These are phyloP conservation scores for Sporothrix pseudoabietina DNA, from an alignment of 2,329 filamentous ascomycete genomes.

Conservation along the genomic window DNA sequence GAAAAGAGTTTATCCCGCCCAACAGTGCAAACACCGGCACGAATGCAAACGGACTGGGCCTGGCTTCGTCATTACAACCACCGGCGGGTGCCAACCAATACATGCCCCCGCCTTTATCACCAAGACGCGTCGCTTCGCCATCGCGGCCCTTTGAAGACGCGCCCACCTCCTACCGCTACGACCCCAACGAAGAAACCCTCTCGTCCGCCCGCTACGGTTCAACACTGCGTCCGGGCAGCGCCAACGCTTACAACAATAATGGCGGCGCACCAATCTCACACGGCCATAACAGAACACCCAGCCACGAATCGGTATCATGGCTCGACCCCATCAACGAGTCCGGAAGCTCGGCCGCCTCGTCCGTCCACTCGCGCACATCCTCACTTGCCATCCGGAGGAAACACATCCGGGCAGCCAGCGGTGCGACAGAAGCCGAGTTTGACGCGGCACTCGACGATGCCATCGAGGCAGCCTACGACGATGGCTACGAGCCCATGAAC, in stretches of 20 bases:
- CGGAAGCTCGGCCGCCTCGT: conserved; percentile 75
- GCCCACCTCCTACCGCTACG: conserved; percentile 5
- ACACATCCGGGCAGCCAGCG: conserved; percentile 68
- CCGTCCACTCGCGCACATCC: conserved; percentile 77
- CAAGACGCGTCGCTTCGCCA: conserved; percentile 49
- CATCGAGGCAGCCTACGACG: conserved; percentile 93
- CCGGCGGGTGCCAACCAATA: conserved; percentile 56
- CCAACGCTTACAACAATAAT: not conserved
- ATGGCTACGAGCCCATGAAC: conserved; percentile 74
- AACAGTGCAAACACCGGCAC: conserved; percentile 36
- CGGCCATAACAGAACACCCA: conserved; percentile 59
- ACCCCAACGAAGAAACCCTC: conserved; percentile 9
- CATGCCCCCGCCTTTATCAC: conserved; percentile 72
- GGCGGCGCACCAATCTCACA: not conserved
- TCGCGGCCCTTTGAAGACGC: conserved; percentile 10
- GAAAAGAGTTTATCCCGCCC: conserved; percentile 41
- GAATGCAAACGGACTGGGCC: conserved; percentile 17
- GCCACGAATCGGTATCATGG: conserved; percentile 85
- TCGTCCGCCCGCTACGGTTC: conserved; percentile 39
- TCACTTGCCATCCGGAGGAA: conserved; percentile 69
- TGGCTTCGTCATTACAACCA: conserved; percentile 46
- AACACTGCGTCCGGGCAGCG: conserved; percentile 37
- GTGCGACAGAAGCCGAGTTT: conserved; percentile 83
- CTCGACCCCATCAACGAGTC: conserved; percentile 93
- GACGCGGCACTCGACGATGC: conserved; percentile 93